Conservation (phyloP, 139 green algal genomes). For the Picochlorum sp. region DNA sequence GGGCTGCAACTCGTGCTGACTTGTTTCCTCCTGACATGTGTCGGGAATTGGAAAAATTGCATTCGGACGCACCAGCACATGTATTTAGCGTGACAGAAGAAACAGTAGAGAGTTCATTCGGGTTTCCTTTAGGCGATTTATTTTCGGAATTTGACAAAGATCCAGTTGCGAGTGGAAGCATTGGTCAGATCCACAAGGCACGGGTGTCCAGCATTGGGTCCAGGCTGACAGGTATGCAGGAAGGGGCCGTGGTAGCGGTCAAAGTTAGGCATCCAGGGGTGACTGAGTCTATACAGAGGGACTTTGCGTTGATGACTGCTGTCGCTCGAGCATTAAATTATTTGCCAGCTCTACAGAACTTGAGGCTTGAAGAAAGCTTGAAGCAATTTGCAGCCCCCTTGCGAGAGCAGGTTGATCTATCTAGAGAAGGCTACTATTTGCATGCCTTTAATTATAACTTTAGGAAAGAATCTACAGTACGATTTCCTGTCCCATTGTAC, state of each 20-base stretch:
- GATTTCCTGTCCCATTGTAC: conserved; percentile 87
- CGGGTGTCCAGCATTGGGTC: conserved; percentile 47
- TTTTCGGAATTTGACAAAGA: conserved; percentile 73
- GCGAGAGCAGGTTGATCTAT: conserved; percentile 89
- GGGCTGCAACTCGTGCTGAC: conserved; percentile 79
- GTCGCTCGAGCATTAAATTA: conserved; percentile 38
- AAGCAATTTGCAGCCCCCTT: conserved; percentile 94
- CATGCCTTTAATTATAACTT: conserved; percentile 95
- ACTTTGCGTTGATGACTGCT: conserved; percentile 90
- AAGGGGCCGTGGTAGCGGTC: conserved; percentile 65
- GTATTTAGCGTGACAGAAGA: conserved; percentile 13
- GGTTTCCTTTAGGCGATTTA: conserved; percentile 54
- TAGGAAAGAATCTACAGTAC: conserved; percentile 40
- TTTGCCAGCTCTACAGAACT: conserved; percentile 38
- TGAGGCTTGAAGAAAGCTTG: conserved; percentile 84
- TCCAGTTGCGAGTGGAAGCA: conserved; percentile 83
- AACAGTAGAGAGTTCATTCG: conserved; percentile 50
- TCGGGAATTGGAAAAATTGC: conserved; percentile 62
- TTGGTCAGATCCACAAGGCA: conserved; percentile 81
- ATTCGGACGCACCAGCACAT: conserved; percentile 50
- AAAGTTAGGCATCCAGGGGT: conserved; percentile 91
- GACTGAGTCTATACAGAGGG: conserved; percentile 65
- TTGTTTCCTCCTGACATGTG: conserved; percentile 89
- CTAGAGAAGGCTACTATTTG: conserved; percentile 76
- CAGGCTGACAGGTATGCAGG: conserved; percentile 25